These are phyloP conservation scores for Waltergamsia citrina DNA, from an alignment of 2,329 filamentous ascomycete genomes.

Conservation along the genomic window DNA sequence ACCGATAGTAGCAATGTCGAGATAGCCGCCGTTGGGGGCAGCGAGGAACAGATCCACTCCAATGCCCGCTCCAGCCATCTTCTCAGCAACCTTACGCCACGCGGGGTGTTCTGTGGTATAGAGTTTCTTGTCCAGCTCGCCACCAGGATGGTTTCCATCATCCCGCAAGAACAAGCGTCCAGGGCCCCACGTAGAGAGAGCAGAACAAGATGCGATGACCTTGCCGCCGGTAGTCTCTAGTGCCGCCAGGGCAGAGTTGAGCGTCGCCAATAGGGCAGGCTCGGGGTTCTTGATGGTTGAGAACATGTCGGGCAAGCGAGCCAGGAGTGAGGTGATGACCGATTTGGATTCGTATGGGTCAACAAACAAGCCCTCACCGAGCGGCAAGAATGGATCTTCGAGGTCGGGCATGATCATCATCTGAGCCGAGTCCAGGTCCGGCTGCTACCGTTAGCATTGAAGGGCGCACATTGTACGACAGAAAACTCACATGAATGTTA, in stretches of 20 bases:
- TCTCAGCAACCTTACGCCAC: conserved; percentile 79
- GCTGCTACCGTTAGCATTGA: conserved; percentile 26
- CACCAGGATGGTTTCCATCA: conserved; percentile 75
- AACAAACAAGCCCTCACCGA: conserved; percentile 88
- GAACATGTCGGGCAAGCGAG: conserved; percentile 77
- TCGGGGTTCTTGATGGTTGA: conserved; percentile 83
- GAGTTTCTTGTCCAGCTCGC: conserved; percentile 86
- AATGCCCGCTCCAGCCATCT: conserved; percentile 78
- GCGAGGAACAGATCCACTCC: conserved; percentile 94
- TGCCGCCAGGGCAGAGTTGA: conserved; percentile 78
- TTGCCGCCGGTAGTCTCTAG: conserved; percentile 85
- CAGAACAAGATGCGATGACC: conserved; percentile 76
- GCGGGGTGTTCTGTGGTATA: conserved; percentile 82
- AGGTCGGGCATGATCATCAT: conserved; percentile 99
- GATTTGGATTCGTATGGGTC: conserved; percentile 84
- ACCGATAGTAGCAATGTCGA: conserved; percentile 89
- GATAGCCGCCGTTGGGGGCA: conserved; percentile 79
- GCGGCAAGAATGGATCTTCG: conserved; percentile 89
- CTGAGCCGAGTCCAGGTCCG: conserved; percentile 75
- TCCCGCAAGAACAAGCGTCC: conserved; percentile 79
- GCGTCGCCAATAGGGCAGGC: conserved; percentile 72
- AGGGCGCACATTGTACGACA: too few relatives aligned
- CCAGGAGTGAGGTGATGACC: conserved; percentile 81
- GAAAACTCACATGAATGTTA: conserved; percentile 77
- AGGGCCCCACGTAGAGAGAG: conserved; percentile 87